These are phyloP conservation scores for Pseudotulostoma volvatum DNA, from an alignment of 495 filamentous ascomycete genomes.

Conservation along the genomic window DNA sequence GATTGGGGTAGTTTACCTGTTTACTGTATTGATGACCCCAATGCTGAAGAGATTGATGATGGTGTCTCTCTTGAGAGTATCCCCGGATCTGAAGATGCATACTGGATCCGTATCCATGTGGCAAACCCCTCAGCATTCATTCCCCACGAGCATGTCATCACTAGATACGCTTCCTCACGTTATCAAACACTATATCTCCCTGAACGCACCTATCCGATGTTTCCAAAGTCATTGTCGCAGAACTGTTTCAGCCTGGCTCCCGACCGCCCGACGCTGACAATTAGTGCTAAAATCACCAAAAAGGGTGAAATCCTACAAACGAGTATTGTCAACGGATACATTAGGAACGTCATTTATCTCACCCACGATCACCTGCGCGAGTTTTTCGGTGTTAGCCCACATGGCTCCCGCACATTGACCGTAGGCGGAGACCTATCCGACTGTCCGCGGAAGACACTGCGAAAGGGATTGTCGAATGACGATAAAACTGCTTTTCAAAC, in stretches of 20 bases:
- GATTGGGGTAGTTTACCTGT: slow-evolving; percentile 57
- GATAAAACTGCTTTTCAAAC: slow-evolving; percentile 26
- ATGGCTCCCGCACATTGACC: slow-evolving; percentile 7
- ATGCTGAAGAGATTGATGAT: slow-evolving; percentile 73
- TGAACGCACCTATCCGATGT: slow-evolving; percentile 57
- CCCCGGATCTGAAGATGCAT: slow-evolving; percentile 32
- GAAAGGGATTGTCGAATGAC: slow-evolving; percentile 14
- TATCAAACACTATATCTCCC: slow-evolving; percentile 57
- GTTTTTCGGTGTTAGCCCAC: slow-evolving; percentile 25
- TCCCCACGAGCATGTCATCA: slow-evolving; percentile 34
- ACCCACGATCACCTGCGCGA: slow-evolving; percentile 42
- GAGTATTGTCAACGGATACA: slow-evolving; percentile 51
- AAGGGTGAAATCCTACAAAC: slow-evolving; percentile 52
- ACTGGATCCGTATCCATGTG: slow-evolving; percentile 79
- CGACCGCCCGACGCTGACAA: slow-evolving; percentile 57
- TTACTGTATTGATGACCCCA: slow-evolving; percentile 66
- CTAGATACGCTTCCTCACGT: slow-evolving; percentile 46
- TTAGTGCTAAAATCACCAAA: slow-evolving; percentile 55
- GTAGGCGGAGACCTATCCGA: slow-evolving; percentile 25
- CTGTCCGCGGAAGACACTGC: slow-evolving; percentile 5
- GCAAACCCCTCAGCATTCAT: slow-evolving; percentile 91
- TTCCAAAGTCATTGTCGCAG: slow-evolving; percentile 41
- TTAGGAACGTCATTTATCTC: slow-evolving; percentile 57
- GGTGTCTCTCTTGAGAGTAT: slow-evolving; percentile 64
- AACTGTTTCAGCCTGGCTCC: slow-evolving; percentile 51